phyloP scores from a whole-genome alignment of 495 filamentous ascomycete genomes.

The Tetracladium setigerum region DNA sequence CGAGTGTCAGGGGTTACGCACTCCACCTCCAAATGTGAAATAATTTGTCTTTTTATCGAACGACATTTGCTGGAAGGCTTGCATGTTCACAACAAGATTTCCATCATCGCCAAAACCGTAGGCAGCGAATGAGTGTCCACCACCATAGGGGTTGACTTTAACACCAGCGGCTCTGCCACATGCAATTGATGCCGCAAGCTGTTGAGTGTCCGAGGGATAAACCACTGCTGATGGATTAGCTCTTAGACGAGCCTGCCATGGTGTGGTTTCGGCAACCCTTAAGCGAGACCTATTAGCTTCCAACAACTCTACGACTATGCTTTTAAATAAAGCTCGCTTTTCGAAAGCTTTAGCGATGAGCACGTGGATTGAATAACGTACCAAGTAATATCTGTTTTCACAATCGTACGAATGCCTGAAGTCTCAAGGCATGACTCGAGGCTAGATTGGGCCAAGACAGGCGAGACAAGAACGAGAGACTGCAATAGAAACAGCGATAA shows the following conservation, averaged over 20 bases:
- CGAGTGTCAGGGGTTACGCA: neutral
- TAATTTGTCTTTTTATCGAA: neutral
- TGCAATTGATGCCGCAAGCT: neutral
- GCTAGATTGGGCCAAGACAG: neutral
- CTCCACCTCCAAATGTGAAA: conserved; percentile 2
- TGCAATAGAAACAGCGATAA: no score
- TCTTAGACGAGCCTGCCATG: neutral
- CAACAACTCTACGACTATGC: no score
- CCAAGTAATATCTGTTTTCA: neutral
- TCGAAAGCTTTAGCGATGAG: no score
- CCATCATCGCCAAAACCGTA: conserved; percentile 1
- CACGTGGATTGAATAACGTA: no score
- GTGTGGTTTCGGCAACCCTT: neutral
- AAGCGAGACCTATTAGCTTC: no score
- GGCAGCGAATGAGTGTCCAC: neutral
- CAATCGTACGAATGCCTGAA: neutral
- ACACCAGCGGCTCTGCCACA: neutral
- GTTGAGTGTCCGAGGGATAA: neutral
- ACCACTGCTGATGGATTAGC: neutral
- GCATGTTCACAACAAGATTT: neutral
- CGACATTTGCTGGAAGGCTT: neutral
- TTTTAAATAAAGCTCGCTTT: no score
- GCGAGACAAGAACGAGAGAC: no score
- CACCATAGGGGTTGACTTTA: neutral
- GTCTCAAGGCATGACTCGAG: conserved; percentile 1